Conservation (phyloP, 2,329 filamentous ascomycete species). For the Aspergillus phoenicis region DNA sequence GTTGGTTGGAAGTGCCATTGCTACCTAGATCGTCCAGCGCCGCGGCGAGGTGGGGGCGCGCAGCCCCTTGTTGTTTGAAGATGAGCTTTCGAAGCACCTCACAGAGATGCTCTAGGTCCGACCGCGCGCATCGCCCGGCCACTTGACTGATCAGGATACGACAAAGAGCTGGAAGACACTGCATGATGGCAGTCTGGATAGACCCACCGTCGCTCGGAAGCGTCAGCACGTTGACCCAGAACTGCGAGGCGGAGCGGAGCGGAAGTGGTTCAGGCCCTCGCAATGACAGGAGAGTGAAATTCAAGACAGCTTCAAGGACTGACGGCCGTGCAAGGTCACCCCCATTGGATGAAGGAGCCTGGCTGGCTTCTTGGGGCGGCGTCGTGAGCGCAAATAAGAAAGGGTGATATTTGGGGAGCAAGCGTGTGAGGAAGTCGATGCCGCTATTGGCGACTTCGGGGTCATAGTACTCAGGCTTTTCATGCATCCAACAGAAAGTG, state of each 20-base stretch:
- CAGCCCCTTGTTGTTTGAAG: conserved; percentile 45
- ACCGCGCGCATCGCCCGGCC: conserved; percentile 48
- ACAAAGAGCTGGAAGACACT: conserved; percentile 42
- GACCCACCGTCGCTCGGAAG: conserved; percentile 32
- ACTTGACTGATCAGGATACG: conserved; percentile 45
- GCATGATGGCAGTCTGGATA: conserved; percentile 36
- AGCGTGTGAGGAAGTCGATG: conserved; percentile 48
- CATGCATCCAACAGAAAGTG: conserved; percentile 41
- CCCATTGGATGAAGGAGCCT: not conserved
- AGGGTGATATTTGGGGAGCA: conserved; percentile 45
- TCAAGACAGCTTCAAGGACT: conserved; percentile 39
- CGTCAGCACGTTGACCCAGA: conserved; percentile 46
- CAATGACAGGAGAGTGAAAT: conserved; percentile 45
- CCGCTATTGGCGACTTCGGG: conserved; percentile 48
- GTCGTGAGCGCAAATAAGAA: conserved; percentile 41
- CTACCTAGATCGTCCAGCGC: conserved; percentile 38
- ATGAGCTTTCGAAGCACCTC: conserved; percentile 46
- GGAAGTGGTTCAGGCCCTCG: conserved; percentile 48
- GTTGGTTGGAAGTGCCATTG: conserved; percentile 24
- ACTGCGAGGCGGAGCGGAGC: conserved; percentile 49
- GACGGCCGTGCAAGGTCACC: conserved; percentile 26
- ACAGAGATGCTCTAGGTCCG: conserved; percentile 46
- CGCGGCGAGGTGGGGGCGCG: conserved; percentile 40
- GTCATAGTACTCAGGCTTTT: conserved; percentile 39
- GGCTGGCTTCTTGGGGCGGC: conserved; percentile 20